phyloP scores from a whole-genome alignment of 768 basidiomycete species.

The Tylopilus sp. region DNA sequence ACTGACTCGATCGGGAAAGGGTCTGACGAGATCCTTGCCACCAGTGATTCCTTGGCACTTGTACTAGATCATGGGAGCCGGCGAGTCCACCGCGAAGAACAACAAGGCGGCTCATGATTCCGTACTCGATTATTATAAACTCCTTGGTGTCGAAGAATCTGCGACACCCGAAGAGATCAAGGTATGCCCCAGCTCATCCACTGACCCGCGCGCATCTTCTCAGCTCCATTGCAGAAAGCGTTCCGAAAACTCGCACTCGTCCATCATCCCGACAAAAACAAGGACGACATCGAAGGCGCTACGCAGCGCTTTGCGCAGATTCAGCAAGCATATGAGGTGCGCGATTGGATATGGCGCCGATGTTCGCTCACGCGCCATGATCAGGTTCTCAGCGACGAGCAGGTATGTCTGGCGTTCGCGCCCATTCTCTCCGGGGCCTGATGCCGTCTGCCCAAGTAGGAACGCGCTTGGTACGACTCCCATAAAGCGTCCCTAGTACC shows the following conservation, averaged over 20 bases:
- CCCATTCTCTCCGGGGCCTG: slow-evolving; percentile 5
- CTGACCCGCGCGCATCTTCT: slow-evolving; percentile 1
- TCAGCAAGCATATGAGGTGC: slow-evolving; percentile 94
- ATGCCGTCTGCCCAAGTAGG: slow-evolving; percentile 52
- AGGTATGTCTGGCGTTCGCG: slow-evolving; percentile 50
- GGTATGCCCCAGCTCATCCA: slow-evolving; percentile 35
- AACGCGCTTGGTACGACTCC: slow-evolving; percentile 97
- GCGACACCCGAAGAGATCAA: slow-evolving; percentile 89
- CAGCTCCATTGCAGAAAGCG: slow-evolving; percentile 50
- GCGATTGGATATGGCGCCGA: slow-evolving; percentile 13
- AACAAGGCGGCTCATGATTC: slow-evolving; percentile 23
- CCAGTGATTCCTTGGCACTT: background rate
- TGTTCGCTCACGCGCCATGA: background rate
- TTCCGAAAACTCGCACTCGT: slow-evolving; percentile 83
- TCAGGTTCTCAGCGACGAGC: slow-evolving; percentile 90
- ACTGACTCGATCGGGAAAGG: no score
- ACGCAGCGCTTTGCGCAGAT: slow-evolving; percentile 83
- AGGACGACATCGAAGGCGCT: slow-evolving; percentile 76
- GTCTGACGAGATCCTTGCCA: no score
- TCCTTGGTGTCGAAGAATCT: slow-evolving; percentile 76
- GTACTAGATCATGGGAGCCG: slow-evolving; percentile 61
- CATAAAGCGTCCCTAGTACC: slow-evolving; percentile 79
- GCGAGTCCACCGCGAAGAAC: slow-evolving; percentile 52
- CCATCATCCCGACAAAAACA: slow-evolving; percentile 89
- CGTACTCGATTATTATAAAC: slow-evolving; percentile 71